Evolutionary conservation across 257 asterid species (phyloP).

Genomic region (Solanum pennellii): DNA sequence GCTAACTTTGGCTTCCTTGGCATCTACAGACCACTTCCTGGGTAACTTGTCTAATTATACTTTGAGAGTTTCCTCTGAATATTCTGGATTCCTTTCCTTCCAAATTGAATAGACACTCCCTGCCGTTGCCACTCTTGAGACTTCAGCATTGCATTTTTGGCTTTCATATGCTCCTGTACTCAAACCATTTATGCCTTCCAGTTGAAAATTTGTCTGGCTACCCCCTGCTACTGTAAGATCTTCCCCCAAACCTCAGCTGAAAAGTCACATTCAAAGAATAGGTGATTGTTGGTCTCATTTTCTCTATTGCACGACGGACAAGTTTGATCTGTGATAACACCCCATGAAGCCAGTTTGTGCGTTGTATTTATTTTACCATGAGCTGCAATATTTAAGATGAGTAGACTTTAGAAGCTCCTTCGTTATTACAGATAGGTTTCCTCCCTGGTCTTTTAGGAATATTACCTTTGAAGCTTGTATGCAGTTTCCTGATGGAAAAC

Average conservation of each 20-base stretch:
- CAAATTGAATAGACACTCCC: neutral
- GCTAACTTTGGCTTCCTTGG: neutral
- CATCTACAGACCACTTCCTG: neutral
- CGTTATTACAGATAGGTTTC: neutral
- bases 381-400: neutral
- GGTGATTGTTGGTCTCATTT: neutral
- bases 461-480: neutral
- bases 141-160: neutral
- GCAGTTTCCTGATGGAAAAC: neutral
- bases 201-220: neutral
- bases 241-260: neutral
- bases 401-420: neutral
- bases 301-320: neutral
- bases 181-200: neutral
- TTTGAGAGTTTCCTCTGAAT: neutral
- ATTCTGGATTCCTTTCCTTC: neutral
- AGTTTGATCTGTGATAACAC: neutral
- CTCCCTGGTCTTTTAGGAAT: neutral
- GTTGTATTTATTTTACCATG: neutral
- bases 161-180: neutral
- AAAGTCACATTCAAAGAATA: neutral
- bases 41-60: neutral
- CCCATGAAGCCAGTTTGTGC: neutral
- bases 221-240: neutral
- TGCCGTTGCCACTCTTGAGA: neutral